Conservation (phyloP, 768 basidiomycete genomes). For the Serendipita vermifera region DNA sequence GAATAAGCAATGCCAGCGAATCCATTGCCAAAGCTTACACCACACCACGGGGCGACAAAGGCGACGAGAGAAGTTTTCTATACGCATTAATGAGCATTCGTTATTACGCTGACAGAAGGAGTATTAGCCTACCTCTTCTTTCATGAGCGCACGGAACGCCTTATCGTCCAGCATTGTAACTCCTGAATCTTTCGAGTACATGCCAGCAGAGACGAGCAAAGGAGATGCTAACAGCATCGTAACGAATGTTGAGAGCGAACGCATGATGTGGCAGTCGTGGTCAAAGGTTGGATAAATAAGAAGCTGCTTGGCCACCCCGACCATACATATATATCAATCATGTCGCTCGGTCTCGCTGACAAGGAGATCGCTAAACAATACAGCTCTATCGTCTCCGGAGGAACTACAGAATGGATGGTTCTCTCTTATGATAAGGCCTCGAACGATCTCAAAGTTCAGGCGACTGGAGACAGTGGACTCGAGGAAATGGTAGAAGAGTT, state of each 20-base stretch:
- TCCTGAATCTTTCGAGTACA: slow-evolving; percentile 38
- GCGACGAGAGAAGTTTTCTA: slow-evolving; percentile 71
- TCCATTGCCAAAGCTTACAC: slow-evolving; percentile 47
- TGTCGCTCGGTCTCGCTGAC: not conserved
- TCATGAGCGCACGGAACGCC: slow-evolving; percentile 59
- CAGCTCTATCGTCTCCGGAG: slow-evolving; percentile 54
- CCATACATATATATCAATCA: not conserved
- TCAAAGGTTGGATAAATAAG: not conserved
- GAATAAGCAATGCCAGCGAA: slow-evolving; percentile 3
- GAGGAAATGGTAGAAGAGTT: slow-evolving; percentile 92
- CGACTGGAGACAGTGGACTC: slow-evolving; percentile 73
- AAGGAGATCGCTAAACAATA: slow-evolving; percentile 57
- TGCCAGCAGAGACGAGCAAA: slow-evolving; percentile 39
- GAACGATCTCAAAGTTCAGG: slow-evolving; percentile 80
- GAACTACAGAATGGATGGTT: slow-evolving; percentile 61
- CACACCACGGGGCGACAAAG: slow-evolving; percentile 93
- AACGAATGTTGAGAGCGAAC: not conserved
- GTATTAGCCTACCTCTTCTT: slow-evolving; percentile 57
- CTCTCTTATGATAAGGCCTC: slow-evolving; percentile 70
- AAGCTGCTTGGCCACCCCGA: too few species aligned
- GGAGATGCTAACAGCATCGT: slow-evolving; percentile 13
- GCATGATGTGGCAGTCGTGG: not conserved
- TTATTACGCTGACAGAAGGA: too few species aligned
- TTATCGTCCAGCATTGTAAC: slow-evolving; percentile 67
- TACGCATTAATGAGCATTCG: too few species aligned